phyloP scores from a whole-genome alignment of 345 rosid genomes.

The Pugionium dolabratum region DNA sequence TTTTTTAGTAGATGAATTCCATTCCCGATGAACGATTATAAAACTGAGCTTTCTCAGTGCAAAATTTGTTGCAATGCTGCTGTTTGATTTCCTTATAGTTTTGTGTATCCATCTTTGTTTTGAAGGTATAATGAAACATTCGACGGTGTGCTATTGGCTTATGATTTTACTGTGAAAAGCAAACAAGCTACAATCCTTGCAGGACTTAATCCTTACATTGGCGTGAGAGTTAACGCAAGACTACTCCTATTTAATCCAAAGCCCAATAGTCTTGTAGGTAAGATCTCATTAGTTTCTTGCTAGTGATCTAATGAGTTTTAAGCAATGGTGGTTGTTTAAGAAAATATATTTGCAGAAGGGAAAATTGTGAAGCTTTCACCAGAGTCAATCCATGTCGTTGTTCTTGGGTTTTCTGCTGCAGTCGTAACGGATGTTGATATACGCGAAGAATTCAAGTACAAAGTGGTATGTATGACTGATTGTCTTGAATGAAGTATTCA shows the following conservation, averaged over 20 bases:
- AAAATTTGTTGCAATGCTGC: too few relatives aligned
- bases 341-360: constrained; percentile 55
- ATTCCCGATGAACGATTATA: too few relatives aligned
- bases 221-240: constrained; percentile 57
- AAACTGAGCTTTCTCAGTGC: too few relatives aligned
- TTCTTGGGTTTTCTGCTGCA: constrained; percentile 89
- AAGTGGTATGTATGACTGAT: constrained; percentile 41
- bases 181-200: constrained; percentile 61
- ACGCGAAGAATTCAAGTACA: constrained; percentile 68
- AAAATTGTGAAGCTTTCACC: constrained; percentile 63
- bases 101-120: not conserved
- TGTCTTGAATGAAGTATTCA: too few relatives aligned
- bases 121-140: constrained; percentile 66
- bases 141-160: constrained; percentile 81
- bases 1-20: too few relatives aligned
- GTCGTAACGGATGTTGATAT: constrained; percentile 60
- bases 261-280: constrained; percentile 72
- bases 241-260: constrained; percentile 76
- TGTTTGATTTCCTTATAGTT: too few relatives aligned
- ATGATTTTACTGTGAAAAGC: constrained; percentile 51
- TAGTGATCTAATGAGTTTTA: too few relatives aligned
- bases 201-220: constrained; percentile 65
- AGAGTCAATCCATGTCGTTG: constrained; percentile 69
- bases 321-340: not conserved
- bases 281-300: not conserved